Conservation (phyloP, 140 eudicot genomes). For the Senecio squalidus region DNA sequence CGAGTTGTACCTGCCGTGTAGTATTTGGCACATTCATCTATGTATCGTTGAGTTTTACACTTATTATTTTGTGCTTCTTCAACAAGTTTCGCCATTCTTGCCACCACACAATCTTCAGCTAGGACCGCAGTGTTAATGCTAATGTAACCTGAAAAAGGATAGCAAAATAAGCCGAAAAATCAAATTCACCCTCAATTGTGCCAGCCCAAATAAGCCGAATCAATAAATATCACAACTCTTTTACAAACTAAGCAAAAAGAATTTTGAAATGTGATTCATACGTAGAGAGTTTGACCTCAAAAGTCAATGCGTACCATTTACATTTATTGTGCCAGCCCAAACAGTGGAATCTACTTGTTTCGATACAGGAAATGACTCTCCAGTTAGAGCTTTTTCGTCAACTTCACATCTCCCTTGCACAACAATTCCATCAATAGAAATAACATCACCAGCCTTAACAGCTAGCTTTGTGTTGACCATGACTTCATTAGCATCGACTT, state of each 20-base stretch:
- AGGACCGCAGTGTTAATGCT: constrained; percentile 58
- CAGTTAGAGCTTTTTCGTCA: constrained; percentile 66
- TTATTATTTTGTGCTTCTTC: constrained; percentile 88
- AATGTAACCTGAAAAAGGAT: constrained; percentile 50
- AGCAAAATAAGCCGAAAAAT: neutral
- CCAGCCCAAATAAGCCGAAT: no score
- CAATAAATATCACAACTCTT: neutral
- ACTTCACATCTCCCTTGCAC: constrained; percentile 80
- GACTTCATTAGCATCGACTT: constrained; percentile 48
- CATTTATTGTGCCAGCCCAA: constrained; percentile 79
- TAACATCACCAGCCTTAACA: constrained; percentile 57
- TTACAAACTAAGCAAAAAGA: neutral
- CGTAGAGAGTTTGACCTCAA: constrained; percentile 11
- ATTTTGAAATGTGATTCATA: neutral
- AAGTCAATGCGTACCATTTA: constrained; percentile 48
- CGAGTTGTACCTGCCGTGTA: constrained; percentile 72
- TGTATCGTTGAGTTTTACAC: constrained; percentile 62
- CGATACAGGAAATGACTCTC: constrained; percentile 68
- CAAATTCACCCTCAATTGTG: neutral
- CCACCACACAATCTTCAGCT: constrained; percentile 77
- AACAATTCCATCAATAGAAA: constrained; percentile 67
- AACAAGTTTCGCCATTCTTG: no score
- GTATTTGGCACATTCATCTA: constrained; percentile 70
- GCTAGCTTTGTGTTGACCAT: constrained; percentile 47
- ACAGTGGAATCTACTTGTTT: constrained; percentile 60